Evolutionary conservation across 169 alveolate species (phyloP), one percentile per base, ranked within the genome.

Genomic region (Eimeria acervulina): DNA sequence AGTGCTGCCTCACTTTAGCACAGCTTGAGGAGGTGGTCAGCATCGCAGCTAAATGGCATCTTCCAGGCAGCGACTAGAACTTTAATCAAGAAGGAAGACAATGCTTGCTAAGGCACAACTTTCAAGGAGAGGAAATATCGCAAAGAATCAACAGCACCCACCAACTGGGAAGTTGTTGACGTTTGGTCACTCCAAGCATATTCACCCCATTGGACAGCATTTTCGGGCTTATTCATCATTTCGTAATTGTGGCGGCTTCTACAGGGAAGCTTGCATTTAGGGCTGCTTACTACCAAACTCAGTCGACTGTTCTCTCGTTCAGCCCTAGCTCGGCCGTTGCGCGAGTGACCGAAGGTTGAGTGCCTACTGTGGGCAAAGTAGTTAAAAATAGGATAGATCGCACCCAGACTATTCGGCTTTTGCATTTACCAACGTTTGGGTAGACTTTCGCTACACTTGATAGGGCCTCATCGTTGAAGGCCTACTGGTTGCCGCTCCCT

Each of bases 381-480:
- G 28, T 17, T 5, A 36, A 2, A 13, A 10, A 1, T 72, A 17
- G 51, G 47, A 51, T n/a, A 31, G 4, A 13, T 7, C 83, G 36
- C 52, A 5, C 26, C 83, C 83, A 36, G 13, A 36, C 17, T 72
- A 31, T 72, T 72, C 83, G 1, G 12, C 83, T 72, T 4, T 36
- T 33, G 51, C 47, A 33, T 6, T 19, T 4, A 72, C 51, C n/a
- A 36, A 31, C 33, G 36, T 36, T 36, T 72, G 83, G 31, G 19
- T 36, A n/a, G 6, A 33, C 15, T 13, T 3, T 47, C 83, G 0
- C 33, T 36, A 2, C 52, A 33, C 4, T 36, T 8, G 4, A 8
- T 72, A 68, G 83, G 83, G 51, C 17, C 52, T 72, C 83, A 72
- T 36, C 52, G 83, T 72, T 72, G 51, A 51, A 72, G 83, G 83